Conservation (phyloP, 2,329 filamentous ascomycete genomes). For the Bertia moriformis region DNA sequence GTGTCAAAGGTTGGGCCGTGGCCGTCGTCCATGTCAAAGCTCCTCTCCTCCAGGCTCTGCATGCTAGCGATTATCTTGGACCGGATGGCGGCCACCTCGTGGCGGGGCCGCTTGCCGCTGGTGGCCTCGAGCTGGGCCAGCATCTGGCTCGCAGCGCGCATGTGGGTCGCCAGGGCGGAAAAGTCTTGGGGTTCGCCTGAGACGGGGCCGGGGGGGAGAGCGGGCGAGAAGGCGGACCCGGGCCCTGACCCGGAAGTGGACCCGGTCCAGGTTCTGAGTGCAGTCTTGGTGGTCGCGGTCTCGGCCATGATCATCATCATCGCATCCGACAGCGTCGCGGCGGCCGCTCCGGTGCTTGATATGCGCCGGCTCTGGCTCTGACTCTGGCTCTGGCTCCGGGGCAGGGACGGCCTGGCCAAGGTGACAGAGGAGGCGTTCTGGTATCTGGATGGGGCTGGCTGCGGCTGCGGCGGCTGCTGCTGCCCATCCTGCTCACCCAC, state of each 20-base stretch:
- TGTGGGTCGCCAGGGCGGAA: conserved; percentile 70
- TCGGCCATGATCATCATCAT: too few species aligned
- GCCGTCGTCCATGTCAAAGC: conserved; percentile 62
- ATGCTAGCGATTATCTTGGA: conserved; percentile 82
- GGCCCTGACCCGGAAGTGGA: conserved; percentile 56
- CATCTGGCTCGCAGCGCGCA: conserved; percentile 80
- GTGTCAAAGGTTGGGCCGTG: conserved; percentile 64
- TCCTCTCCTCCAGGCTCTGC: conserved; percentile 76
- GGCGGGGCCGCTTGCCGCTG: conserved; percentile 63
- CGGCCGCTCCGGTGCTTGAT: conserved; percentile 45
- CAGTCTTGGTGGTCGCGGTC: conserved; percentile 26
- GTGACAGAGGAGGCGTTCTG: neutral
- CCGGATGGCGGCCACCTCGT: conserved; percentile 70
- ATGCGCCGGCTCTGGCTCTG: too few species aligned
- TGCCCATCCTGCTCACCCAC: conserved; percentile 15
- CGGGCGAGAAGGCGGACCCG: conserved; percentile 34
- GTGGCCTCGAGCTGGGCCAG: conserved; percentile 69
- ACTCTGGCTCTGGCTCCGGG: neutral
- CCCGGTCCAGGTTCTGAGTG: conserved; percentile 55
- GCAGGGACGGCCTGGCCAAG: neutral
- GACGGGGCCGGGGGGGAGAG: conserved; percentile 42
- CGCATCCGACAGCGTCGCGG: conserved; percentile 43
- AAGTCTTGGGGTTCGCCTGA: conserved; percentile 68
- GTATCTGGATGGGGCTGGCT: conserved; percentile 6
- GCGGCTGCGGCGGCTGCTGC: conserved; percentile 6